Base-by-base conservation (phyloP, 2,329 filamentous ascomycete genomes). In the Cordyceps fumosorosea region DNA sequence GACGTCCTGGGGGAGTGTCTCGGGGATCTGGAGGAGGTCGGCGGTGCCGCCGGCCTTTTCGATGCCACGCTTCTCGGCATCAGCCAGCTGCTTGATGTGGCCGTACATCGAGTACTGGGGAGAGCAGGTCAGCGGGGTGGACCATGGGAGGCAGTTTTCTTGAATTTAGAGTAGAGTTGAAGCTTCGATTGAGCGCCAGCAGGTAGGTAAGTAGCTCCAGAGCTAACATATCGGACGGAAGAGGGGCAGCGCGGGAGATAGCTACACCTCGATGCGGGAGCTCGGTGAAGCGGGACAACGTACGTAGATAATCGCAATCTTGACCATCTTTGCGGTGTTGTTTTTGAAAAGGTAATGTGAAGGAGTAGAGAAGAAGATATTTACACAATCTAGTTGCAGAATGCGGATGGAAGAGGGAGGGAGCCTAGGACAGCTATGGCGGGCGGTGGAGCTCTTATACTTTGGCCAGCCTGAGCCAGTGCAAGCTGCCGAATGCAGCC, bases 51-150 rank as follows among this genome's bases (percentile, higher is more conserved):
- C 95, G 66, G 91, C 92, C 72, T 88, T 86, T 79, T 93, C 88
- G 72, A 97, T 90, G 73, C 95, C 95, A 72, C 84, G 86, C 83
- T 93, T 90, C 82, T 98, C 93, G 66, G 92, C 91, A 76, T 95
- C 87, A 71, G 93, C 95, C 70, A 97, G 77, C 73, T 87, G 79
- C 77, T 83, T 80, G 78, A 97, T 89, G 80, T 97, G 93, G 78
- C 95, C 93, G 79, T 95, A 96, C 85, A 92, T 90, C 68, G 91
- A 96, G 81, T 96, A 96, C 90, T 95, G 29, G 5, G 3, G 65
- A 40, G n/a, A 3, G 47, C 20, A 32, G 34, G 44, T 34, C 32
- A 48, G 51, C 32, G 32, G 44, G 20, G 16, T 10, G 44, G 40
- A 7, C 45, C 4, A 24, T 54, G 24, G 24, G 10, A 3, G 20